A percentile compares a stretch with the other conserved stretches of the same genome.
phyloP scores from a whole-genome alignment of 108 stramenopile species.

The Pseudonitzschia pungens region DNA sequence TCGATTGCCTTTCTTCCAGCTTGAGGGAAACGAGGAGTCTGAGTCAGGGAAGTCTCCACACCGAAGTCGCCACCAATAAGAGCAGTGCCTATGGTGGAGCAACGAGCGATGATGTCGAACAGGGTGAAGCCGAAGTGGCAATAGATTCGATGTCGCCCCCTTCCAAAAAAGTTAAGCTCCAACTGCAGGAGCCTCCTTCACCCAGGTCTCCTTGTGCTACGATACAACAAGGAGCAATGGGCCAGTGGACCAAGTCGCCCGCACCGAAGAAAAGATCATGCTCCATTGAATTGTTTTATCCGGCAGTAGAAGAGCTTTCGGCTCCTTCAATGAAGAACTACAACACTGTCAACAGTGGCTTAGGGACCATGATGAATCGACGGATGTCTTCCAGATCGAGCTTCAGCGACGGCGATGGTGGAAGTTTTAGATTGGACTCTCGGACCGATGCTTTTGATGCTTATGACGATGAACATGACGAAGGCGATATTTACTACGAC shows the following conservation, averaged over 20 bases:
- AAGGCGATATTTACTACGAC: neutral
- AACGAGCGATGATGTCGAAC: neutral
- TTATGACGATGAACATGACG: neutral
- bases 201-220: slow-evolving; percentile 1
- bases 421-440: neutral
- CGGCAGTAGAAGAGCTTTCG: neutral
- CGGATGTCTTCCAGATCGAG: neutral
- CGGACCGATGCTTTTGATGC: neutral
- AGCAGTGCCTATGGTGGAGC: slow-evolving; percentile 29
- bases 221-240: slow-evolving; percentile 11
- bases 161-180: neutral
- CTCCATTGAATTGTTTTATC: neutral
- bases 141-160: neutral
- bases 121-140: neutral
- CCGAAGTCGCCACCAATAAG: neutral
- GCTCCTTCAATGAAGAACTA: slow-evolving; percentile 6
- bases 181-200: neutral
- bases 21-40: neutral
- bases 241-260: slow-evolving; percentile 20
- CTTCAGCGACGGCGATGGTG: neutral
- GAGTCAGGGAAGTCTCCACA: neutral
- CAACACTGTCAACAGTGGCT: neutral
- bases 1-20: too few relatives aligned
- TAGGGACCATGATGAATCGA: neutral
- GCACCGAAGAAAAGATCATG: neutral